Evolutionary conservation across 2,329 filamentous ascomycete species (phyloP), one percentile per base, ranked within the genome.

Genomic region (Aspergillus tamarii): DNA sequence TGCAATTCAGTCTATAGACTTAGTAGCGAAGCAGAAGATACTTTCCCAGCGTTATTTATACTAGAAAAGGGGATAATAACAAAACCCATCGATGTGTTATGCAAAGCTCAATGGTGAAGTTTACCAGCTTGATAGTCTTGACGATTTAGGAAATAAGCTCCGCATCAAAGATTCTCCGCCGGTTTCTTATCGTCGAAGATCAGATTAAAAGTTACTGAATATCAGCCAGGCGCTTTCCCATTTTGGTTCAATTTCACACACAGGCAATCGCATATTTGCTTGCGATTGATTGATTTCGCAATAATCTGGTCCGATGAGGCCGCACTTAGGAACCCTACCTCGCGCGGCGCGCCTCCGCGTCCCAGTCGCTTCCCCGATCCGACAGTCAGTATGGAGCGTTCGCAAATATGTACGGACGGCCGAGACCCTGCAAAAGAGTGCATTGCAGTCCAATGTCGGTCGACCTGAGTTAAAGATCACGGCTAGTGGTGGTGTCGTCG

Each of bases 131-230:
- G 28, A n/a, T 32, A 6, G 2, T 21, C 16, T 54, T 54, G 46
- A 23, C 46, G 12, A 14, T 34, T 52, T 39, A 34, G 43, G 30
- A 34, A 52, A 32, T 52, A n/a, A 55, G 52, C 30, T 59, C 57
- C 69, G 70, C 68, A 70, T 72, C 63, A 72, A 70, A 28, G 53
- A 70, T 71, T 68, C 50, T 70, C 70, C 69, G 67, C 50, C 55
- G 59, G 66, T 59, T 64, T 65, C 68, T 69, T 70, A 68, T 70
- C 68, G 60, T 46, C 58, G 58, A 57, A 53, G 53, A 48, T 46
- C 43, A 7, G 36, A 39, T 57, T 45, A 45, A 52, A 52, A 53
- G 45, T 39, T 34, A 46, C 39, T 48, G 56, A 11, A 34, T 41
- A 48, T 19, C 28, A 52, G n/a, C 28, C 19, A n/a, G 48, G 16